Evolutionary conservation across 495 filamentous ascomycete species (phyloP), one percentile per base, ranked within the genome.

Genomic region (Opeltia flavorubescens): DNA sequence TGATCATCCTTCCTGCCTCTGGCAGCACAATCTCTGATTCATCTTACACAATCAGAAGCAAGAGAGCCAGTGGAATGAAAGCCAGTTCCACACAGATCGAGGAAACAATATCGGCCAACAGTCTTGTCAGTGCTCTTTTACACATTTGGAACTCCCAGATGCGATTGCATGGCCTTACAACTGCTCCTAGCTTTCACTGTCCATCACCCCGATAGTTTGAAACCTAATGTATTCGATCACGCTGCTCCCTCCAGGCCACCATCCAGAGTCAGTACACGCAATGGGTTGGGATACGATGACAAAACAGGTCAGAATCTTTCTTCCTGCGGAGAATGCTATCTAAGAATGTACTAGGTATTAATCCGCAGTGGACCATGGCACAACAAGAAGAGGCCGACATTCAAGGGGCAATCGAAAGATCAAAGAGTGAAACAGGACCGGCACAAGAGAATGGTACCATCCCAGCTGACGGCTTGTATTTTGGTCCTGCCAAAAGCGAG

Each of bases 401-500:
- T 5, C 69, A 78, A 36, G 65, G 68, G 45, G 76, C 77, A n/a
- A 65, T 78, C 21, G 68, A 66, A 4, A 53, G 63, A 25, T 68
- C 67, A 17, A 71, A 75, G 70, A 71, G 61, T 31, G 63, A 68
- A 26, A 63, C 64, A 18, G 57, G 69, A 39, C 58, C 65, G 24
- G 58, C 63, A 46, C 78, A 81, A 57, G 77, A 82, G 59, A 74
- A 61, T 23, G 79, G 79, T 11, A 68, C 81, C 27, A 74, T 69
- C 12, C 55, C 45, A 51, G 50, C 60, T 7, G 59, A 55, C 21
- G 62, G 67, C 42, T 50, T 65, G 23, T 66, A 76, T 18, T 89
- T 94, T 62, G 76, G 77, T 4, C 82, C 81, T 24, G 85, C 87
- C 1, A 86, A 70, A n/a, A 71, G 76, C 17, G 67, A 72, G 13